phyloP scores from a whole-genome alignment of 352 stramenopile species.

The Phytopythium ostracodes region DNA sequence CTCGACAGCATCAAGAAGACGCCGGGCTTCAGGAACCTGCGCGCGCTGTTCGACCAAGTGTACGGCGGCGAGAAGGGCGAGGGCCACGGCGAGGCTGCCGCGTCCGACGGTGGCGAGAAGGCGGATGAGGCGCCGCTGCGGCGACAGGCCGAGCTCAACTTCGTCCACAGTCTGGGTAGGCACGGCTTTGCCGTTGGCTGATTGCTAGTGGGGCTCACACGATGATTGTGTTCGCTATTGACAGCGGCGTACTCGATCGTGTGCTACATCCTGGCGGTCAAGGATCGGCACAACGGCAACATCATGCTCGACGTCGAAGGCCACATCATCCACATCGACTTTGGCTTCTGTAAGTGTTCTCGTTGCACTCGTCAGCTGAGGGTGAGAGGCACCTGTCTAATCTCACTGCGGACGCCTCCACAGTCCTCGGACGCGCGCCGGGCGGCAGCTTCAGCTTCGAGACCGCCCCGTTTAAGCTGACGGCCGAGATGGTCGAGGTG shows the following conservation, averaged over 20 bases:
- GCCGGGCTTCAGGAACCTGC: conserved; percentile 77
- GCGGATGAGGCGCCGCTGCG: conserved; percentile 22
- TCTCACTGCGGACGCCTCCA: neutral
- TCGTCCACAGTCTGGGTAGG: conserved; percentile 81
- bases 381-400: too few relatives aligned
- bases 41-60: conserved; percentile 91
- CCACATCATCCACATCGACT: conserved; percentile 99
- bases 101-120: conserved; percentile 27
- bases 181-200: conserved; percentile 14
- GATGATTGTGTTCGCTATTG: conserved; percentile 20
- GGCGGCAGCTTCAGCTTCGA: conserved; percentile 95
- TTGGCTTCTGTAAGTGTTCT: conserved; percentile 94
- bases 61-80: conserved; percentile 67
- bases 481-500: conserved; percentile 93
- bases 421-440: conserved; percentile 72
- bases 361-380: neutral
- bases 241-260: conserved; percentile 97
- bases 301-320: conserved; percentile 98
- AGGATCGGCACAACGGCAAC: conserved; percentile 99
- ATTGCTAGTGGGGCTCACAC: neutral
- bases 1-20: conserved; percentile 96
- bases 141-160: conserved; percentile 70
- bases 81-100: conserved; percentile 29
- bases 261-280: conserved; percentile 97
- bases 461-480: conserved; percentile 97